Evolutionary conservation across 116 monocot genomes (phyloP).

Genomic region (Papilionanthe hybrid): DNA sequence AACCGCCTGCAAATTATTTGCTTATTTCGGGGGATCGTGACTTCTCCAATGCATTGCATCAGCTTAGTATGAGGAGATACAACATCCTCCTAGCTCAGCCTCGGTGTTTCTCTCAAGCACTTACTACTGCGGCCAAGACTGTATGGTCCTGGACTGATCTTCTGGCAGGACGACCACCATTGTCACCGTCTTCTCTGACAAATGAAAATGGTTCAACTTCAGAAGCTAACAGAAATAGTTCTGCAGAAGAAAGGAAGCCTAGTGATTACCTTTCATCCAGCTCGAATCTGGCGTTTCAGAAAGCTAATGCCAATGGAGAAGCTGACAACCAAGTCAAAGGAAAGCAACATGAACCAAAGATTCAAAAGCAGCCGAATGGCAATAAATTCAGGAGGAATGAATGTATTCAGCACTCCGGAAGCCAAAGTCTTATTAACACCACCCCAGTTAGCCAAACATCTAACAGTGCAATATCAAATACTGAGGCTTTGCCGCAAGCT

Average conservation of each 20-base stretch:
- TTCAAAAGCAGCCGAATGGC: slow-evolving; percentile 12
- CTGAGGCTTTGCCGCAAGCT: neutral
- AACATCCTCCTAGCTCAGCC: slow-evolving; percentile 80
- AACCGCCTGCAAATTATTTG: slow-evolving; percentile 78
- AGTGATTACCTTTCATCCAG: slow-evolving; percentile 1
- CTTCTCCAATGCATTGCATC: slow-evolving; percentile 89
- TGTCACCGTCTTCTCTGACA: slow-evolving; percentile 6
- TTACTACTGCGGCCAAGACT: slow-evolving; percentile 68
- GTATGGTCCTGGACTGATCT: slow-evolving; percentile 79
- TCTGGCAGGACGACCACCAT: slow-evolving; percentile 48
- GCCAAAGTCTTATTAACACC: neutral
- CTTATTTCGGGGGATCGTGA: slow-evolving; percentile 91
- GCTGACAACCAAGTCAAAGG: slow-evolving; percentile 23
- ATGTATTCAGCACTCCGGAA: neutral
- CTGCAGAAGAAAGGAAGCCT: slow-evolving; percentile 3
- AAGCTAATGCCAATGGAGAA: slow-evolving; percentile 22
- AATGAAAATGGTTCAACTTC: slow-evolving; percentile 6
- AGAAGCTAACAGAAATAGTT: neutral
- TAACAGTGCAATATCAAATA: neutral
- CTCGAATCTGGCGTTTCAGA: slow-evolving; percentile 8
- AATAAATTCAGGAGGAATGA: neutral
- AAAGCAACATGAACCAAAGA: slow-evolving; percentile 16
- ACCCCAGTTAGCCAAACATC: neutral
- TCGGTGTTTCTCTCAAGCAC: slow-evolving; percentile 59
- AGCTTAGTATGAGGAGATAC: slow-evolving; percentile 74